Base-by-base conservation (phyloP, 352 stramenopile genomes). In the Phytophthora multivora region DNA sequence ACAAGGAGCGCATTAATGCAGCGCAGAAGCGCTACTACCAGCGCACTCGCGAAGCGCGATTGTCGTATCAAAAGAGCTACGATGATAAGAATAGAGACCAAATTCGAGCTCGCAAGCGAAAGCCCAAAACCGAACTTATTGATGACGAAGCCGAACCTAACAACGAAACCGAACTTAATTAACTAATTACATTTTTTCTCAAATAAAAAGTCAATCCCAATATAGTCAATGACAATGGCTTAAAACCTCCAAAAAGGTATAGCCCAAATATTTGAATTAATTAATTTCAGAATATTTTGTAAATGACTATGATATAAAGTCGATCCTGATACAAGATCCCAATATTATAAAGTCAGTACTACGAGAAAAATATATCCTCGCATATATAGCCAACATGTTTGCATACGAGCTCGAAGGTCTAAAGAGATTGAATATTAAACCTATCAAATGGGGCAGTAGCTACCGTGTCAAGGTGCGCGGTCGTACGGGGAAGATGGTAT, bases 321-420 rank as follows among this genome's bases (percentile, higher is more conserved):
- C 52, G 30, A 52, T 52, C 51, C 51, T 59, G 41, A 59, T 51
- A 59, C 40, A 59, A 59, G 39, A 41, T 48, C 39, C 23, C 5
- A 59, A 36, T 36, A 56, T 47, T 56, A 56, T 56, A 49, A 58
- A 58, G 39, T 59, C 51, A 50, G 5, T 36, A 28, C 16, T 11
- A 35, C 26, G 28, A 25, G 28, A 50, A 51, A 18, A 59, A 59
- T 59, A 51, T 59, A 30, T 13, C 38, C 36, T 18, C 35, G 31
- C 3, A 60, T 60, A 59, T 65, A 65, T 65, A 59, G 38, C 4
- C 49, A 51, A 50, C 31, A 61, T 66, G 58, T 59, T 52, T 59
- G 49, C 41, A 51, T 55, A 66, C 48, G 57, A 66, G 36, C 57
- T 57, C 47, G 56, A 64, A 53, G 46, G 56, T 48, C 28, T 58